Conservation (phyloP, 768 basidiomycete genomes). For the Pleurotus djamor region DNA sequence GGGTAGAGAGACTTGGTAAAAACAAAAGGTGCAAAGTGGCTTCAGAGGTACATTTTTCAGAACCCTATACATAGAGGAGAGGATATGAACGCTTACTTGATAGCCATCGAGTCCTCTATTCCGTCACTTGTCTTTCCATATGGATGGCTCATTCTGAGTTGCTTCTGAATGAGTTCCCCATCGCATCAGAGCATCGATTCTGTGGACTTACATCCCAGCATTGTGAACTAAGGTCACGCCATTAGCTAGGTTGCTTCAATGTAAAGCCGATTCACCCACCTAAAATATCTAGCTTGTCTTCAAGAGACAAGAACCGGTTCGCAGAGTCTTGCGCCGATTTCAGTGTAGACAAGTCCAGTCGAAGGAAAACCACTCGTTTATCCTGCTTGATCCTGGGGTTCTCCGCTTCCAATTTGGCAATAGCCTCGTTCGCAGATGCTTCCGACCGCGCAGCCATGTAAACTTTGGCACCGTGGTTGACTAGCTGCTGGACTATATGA, state of each 20-base stretch:
- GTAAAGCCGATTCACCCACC: not conserved
- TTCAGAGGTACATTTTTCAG: not conserved
- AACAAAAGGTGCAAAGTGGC: constrained; percentile 12
- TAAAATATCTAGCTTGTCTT: constrained; percentile 10
- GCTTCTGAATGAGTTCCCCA: not conserved
- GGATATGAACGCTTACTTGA: constrained; percentile 5
- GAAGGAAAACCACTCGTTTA: constrained; percentile 25
- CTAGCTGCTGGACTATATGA: constrained; percentile 14
- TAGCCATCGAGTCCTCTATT: constrained; percentile 10
- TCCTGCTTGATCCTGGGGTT: constrained; percentile 26
- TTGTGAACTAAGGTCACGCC: not conserved
- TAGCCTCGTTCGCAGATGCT: constrained; percentile 21
- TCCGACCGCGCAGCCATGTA: constrained; percentile 27
- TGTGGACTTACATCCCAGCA: not conserved
- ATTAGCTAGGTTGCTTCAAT: not conserved
- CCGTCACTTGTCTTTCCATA: constrained; percentile 11
- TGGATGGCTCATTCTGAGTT: constrained; percentile 9
- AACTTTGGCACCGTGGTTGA: constrained; percentile 25
- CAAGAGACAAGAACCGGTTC: constrained; percentile 17
- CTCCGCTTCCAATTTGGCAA: constrained; percentile 21
- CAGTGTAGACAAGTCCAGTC: constrained; percentile 32
- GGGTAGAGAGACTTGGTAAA: constrained; percentile 10
- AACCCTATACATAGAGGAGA: not conserved
- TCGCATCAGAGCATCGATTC: not conserved
- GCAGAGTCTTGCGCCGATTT: constrained; percentile 22